phyloP scores from a whole-genome alignment of 768 basidiomycete species.

The Xerocomellus amylosporus region DNA sequence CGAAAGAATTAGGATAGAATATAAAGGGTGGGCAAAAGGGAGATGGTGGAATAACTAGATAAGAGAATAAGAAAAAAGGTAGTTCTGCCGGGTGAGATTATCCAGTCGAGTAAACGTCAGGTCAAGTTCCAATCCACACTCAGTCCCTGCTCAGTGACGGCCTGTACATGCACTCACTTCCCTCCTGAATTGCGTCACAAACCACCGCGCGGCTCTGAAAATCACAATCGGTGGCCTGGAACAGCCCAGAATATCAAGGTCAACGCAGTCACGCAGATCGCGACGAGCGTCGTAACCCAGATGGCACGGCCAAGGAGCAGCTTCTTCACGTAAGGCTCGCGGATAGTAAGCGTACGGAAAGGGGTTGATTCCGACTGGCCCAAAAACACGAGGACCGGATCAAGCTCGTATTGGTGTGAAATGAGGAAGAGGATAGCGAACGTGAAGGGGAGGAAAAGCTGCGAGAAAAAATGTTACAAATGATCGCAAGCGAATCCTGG shows the following conservation, averaged over 20 bases:
- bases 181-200: constrained; percentile 6
- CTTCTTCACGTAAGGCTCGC: constrained; percentile 92
- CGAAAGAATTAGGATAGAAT: constrained; percentile 27
- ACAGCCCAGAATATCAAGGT: constrained; percentile 96
- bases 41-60: constrained; percentile 29
- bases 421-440: constrained; percentile 88
- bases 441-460: constrained; percentile 95
- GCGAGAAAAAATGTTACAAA: constrained; percentile 8
- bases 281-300: constrained; percentile 84
- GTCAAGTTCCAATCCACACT: constrained; percentile 15
- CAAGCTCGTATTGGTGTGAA: constrained; percentile 95
- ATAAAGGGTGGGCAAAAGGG: constrained; percentile 19
- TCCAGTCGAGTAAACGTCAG: constrained; percentile 19
- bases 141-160: constrained; percentile 10
- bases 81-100: constrained; percentile 19
- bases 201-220: neutral
- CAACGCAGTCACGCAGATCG: constrained; percentile 70
- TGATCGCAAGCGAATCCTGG: neutral
- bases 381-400: constrained; percentile 92
- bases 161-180: constrained; percentile 10
- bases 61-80: constrained; percentile 28
- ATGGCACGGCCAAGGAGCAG: constrained; percentile 85
- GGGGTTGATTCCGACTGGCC: constrained; percentile 95
- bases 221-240: constrained; percentile 83
- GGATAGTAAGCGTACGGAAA: constrained; percentile 88